Evolutionary conservation across 371 early-diverging fungal genomes (phyloP).

Genomic region (Batkoa obscura): DNA sequence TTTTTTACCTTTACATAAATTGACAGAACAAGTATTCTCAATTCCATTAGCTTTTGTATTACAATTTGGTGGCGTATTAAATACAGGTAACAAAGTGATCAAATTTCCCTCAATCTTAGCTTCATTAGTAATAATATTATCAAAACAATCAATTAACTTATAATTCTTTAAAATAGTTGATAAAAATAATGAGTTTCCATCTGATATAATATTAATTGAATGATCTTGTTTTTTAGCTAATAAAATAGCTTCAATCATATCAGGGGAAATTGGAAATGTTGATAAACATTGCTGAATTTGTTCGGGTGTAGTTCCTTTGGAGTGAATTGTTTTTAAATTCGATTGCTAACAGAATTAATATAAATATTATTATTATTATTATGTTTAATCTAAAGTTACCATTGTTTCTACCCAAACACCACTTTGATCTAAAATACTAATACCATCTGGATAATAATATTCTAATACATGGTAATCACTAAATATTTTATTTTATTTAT

Average conservation of each 20-base stretch:
- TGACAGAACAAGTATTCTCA: neutral
- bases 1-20: neutral
- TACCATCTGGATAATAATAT: neutral
- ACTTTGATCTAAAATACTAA: neutral
- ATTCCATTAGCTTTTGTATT: neutral
- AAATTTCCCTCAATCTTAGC: neutral
- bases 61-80: neutral
- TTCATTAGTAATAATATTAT: neutral
- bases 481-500: too few relatives aligned
- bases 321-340: neutral
- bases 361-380: too few relatives aligned
- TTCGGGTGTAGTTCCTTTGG: neutral
- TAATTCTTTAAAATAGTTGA: neutral
- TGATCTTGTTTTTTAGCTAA: neutral
- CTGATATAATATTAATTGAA: neutral
- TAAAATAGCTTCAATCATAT: neutral
- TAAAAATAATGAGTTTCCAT: neutral
- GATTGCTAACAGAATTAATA: neutral
- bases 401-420: neutral
- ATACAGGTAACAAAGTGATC: neutral
- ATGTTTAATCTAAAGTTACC: neutral
- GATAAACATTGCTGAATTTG: neutral
- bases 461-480: slow-evolving; percentile 1
- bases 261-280: neutral
- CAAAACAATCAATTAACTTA: neutral